Conservation (phyloP, 148 eudicot genomes). For the Chenopodium formosanum region DNA sequence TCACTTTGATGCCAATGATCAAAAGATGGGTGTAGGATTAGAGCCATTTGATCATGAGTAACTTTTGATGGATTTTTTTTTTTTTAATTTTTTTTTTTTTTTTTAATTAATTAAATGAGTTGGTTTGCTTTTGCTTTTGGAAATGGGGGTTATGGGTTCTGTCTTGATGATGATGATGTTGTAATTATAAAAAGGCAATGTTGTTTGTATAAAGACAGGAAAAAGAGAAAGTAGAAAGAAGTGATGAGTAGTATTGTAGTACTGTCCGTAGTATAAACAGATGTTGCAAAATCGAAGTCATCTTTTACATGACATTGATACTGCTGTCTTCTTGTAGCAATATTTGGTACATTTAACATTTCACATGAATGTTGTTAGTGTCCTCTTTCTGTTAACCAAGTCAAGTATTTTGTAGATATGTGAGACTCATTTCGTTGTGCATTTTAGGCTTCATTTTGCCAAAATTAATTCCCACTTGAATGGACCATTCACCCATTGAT, state of each 20-base stretch:
- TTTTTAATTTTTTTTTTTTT: background rate
- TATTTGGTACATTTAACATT: too few relatives aligned
- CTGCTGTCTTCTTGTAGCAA: background rate
- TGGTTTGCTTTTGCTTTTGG: background rate
- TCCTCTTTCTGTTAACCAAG: too few relatives aligned
- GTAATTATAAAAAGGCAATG: slow-evolving; percentile 33
- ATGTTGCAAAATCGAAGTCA: slow-evolving; percentile 9
- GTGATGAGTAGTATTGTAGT: too few relatives aligned
- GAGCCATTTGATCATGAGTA: background rate
- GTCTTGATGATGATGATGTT: slow-evolving; percentile 23
- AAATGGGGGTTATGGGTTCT: background rate
- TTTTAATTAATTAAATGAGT: background rate
- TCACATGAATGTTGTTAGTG: too few relatives aligned
- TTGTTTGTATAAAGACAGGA: slow-evolving; percentile 32
- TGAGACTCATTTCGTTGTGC: too few relatives aligned
- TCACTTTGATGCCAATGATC: background rate
- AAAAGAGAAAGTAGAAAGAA: background rate
- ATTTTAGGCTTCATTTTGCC: too few relatives aligned
- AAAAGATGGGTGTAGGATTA: background rate
- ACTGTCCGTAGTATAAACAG: background rate
- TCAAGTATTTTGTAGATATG: too few relatives aligned
- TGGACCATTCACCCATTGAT: too few relatives aligned
- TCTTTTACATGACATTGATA: background rate
- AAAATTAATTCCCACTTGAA: too few relatives aligned
- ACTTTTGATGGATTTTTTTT: slow-evolving; percentile 6